Base-by-base conservation (phyloP, 139 green algal genomes). In the Ettlia oleoabundans region DNA sequence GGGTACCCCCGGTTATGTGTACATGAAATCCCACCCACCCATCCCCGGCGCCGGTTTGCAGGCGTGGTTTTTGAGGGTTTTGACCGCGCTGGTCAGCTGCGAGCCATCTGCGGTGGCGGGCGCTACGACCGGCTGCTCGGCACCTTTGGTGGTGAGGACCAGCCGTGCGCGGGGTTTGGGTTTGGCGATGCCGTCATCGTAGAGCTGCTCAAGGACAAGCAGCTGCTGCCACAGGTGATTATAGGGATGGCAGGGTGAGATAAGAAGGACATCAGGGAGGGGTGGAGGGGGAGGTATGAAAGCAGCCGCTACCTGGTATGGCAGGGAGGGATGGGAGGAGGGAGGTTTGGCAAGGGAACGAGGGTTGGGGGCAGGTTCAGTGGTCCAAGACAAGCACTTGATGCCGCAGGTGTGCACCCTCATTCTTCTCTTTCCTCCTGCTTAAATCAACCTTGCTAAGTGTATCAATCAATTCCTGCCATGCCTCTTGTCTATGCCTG, bases 161-260 rank as follows among this genome's bases (percentile, higher is more conserved):
- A 89, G 72, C 95, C 95, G 21, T 95, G 91, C 76, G 89, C 86
- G 30, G 95, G 95, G 6, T 98, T 98, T 91, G 95, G 95, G 3
- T 98, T 98, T 89, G 95, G 97, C 19, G 97, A 99, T 74, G 95
- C 95, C 19, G 97, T 99, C 30, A 98, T 99, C 75, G 89, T 98
- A 37, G 97, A 99, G 90, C 92, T 99, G 66, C 91, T 99, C 22
- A 95, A 96, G 81, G 95, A 99, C 18, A 89, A 85, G 64, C 68
- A 82, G 30, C 87, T 98, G 79, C 79, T 98, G 86, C 94, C 94
- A 0, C 58, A 86, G 22, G 75, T 90, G 6, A 52, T 33, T 40
- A 22, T 22, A 32, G 55, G 55, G 55, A 15, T n/a, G 55, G n/a
- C n/a, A n/a, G n/a, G n/a, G n/a, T n/a, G n/a, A n/a, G n/a, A n/a